These are phyloP conservation scores for Alternaria infectoria DNA, from an alignment of 2,329 filamentous ascomycete genomes.

Conservation along the genomic window DNA sequence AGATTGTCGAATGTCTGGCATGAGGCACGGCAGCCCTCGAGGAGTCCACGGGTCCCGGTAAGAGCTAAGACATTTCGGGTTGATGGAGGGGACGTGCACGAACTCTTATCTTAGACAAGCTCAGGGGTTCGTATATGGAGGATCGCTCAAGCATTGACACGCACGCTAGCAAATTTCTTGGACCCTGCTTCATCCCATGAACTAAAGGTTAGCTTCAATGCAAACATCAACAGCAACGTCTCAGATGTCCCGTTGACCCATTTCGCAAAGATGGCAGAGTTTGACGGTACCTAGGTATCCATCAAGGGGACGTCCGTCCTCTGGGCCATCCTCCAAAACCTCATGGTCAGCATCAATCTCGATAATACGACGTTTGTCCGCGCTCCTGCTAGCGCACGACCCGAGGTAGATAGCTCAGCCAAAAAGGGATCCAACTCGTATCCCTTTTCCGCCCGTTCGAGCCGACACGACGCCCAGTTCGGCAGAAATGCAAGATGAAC, in stretches of 20 bases:
- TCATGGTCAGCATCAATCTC: slow-evolving; percentile 17
- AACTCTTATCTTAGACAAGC: slow-evolving; percentile 27
- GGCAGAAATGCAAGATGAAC: slow-evolving; percentile 21
- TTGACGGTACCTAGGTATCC: slow-evolving; percentile 17
- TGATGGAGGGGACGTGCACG: slow-evolving; percentile 18
- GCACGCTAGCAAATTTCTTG: slow-evolving; percentile 27
- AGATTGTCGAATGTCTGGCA: slow-evolving; percentile 14
- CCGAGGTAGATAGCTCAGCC: slow-evolving; percentile 26
- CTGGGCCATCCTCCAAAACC: slow-evolving; percentile 22
- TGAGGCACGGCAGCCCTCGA: slow-evolving; percentile 12
- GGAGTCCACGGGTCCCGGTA: background rate
- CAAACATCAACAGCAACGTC: slow-evolving; percentile 23
- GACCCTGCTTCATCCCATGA: slow-evolving; percentile 20
- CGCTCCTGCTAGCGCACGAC: slow-evolving; percentile 23
- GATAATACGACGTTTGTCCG: slow-evolving; percentile 25
- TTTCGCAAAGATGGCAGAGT: slow-evolving; percentile 26
- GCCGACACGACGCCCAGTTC: slow-evolving; percentile 18
- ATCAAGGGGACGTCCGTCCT: slow-evolving; percentile 19
- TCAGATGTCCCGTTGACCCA: slow-evolving; percentile 17
- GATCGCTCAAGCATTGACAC: slow-evolving; percentile 24
- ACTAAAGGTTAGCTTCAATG: slow-evolving; percentile 20
- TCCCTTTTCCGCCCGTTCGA: slow-evolving; percentile 22
- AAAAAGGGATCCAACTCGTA: slow-evolving; percentile 26
- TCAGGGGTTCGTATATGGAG: slow-evolving; percentile 13
- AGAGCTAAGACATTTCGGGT: slow-evolving; percentile 17